phyloP scores from a whole-genome alignment of 371 early-diverging fungal genomes.

The Zopfochytrium polystomum region DNA sequence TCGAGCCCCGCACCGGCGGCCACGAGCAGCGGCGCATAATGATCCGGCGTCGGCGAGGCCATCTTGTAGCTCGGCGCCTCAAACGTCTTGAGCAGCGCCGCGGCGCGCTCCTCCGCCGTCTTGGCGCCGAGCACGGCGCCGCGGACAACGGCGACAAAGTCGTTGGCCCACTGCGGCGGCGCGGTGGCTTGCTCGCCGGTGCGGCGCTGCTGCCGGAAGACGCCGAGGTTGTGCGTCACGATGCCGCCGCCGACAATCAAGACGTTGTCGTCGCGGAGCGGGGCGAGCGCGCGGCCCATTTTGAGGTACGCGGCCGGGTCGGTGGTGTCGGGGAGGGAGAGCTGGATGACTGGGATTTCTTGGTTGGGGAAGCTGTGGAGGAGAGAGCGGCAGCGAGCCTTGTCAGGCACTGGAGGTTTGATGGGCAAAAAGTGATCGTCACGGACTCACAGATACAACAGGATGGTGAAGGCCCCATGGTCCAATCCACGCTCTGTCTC shows the following conservation, averaged over 20 bases:
- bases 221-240: slow-evolving; percentile 34
- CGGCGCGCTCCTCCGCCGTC: not conserved
- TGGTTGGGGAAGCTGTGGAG: slow-evolving; percentile 28
- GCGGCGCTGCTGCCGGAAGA: not conserved
- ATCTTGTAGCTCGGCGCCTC: slow-evolving; percentile 18
- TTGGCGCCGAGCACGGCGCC: slow-evolving; percentile 4
- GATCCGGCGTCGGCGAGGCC: slow-evolving; percentile 44
- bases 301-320: slow-evolving; percentile 18
- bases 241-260: slow-evolving; percentile 42
- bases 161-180: slow-evolving; percentile 18
- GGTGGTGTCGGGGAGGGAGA: slow-evolving; percentile 26
- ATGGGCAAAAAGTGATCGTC: slow-evolving; percentile 28
- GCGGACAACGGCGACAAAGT: slow-evolving; percentile 11
- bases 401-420: no score
- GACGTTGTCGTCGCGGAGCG: slow-evolving; percentile 37
- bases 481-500: slow-evolving; percentile 44
- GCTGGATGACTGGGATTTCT: slow-evolving; percentile 30
- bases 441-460: slow-evolving; percentile 49
- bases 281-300: slow-evolving; percentile 29
- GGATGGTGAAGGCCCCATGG: slow-evolving; percentile 50
- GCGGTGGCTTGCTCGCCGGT: not conserved
- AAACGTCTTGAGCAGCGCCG: slow-evolving; percentile 6
- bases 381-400: no score
- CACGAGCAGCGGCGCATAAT: slow-evolving; percentile 42
- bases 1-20: slow-evolving; percentile 35